Evolutionary conservation across 75 land plant genomes (phyloP), one percentile per base, ranked within the genome.

Genomic region (Larix kaempferi): DNA sequence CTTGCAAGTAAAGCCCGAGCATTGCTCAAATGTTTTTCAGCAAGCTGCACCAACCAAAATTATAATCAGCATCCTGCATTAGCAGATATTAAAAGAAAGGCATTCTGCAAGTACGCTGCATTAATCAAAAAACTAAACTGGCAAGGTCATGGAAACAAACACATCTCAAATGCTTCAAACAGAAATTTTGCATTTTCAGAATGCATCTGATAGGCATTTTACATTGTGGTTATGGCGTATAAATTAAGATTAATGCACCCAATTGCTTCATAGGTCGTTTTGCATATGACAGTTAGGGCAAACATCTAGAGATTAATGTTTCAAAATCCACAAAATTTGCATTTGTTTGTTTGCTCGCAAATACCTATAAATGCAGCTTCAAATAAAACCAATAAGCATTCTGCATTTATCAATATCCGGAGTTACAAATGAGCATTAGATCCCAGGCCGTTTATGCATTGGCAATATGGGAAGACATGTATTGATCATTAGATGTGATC

Each of bases 1-100:
- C 76, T 86, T 52, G 87, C 85, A 2, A 93, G 77, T 5, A 93
- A 85, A 13, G 56, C 29, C 29, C 80, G 73, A 11, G 96, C 93
- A 17, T 88, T 83, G 37, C 71, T 74, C 33, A 91, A 33, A 64
- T 91, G 82, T 58, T 83, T 87, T 39, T 89, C 91, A 22, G 88
- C 87, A 41, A 91, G 71, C 95, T 93, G 80, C 82, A 26, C 22
- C n/a, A 56, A 56, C 6, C 33, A 57, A 73, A 69, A 16, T 17
- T 69, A 19, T n/a, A 41, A 69, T 49, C 64, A 62, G 64, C 25
- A 8, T 62, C 21, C 2, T n/a, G 64, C 64, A 62, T 62, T 21
- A 33, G 33, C 62, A 21, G 22, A 60, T 5, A 60, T 21, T 21
- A 22, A 19, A 60, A 22, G 62, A 60, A 60, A 13, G 23, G 23